Conservation (phyloP, 2,329 filamentous ascomycete genomes). For the Phyllosticta capitalensis region DNA sequence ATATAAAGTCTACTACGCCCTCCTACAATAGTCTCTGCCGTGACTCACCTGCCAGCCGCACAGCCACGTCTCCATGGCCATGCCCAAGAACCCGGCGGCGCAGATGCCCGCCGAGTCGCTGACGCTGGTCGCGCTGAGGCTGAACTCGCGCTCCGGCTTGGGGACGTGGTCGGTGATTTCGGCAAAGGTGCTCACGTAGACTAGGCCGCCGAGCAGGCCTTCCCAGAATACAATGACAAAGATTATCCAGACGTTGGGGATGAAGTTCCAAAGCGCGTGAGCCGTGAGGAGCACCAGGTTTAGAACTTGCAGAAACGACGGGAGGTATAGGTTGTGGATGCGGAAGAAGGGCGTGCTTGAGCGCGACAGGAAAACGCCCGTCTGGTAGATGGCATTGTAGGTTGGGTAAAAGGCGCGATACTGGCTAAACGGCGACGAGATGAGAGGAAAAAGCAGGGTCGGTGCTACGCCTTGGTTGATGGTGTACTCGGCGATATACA, state of each 20-base stretch:
- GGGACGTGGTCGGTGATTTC: conserved; percentile 81
- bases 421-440: conserved; percentile 64
- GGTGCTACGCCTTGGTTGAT: conserved; percentile 94
- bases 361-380: conserved; percentile 88
- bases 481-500: conserved; percentile 93
- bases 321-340: conserved; percentile 70
- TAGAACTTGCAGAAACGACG: conserved; percentile 68
- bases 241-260: conserved; percentile 78
- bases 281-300: conserved; percentile 66
- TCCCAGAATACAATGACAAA: conserved; percentile 90
- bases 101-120: conserved; percentile 89
- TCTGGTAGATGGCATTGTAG: conserved; percentile 89
- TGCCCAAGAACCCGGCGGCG: conserved; percentile 73
- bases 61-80: conserved; percentile 69
- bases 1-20: neutral
- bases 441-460: conserved; percentile 76
- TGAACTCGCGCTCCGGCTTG: conserved; percentile 76
- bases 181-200: conserved; percentile 94
- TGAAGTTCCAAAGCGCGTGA: conserved; percentile 70
- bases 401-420: conserved; percentile 88
- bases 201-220: conserved; percentile 76
- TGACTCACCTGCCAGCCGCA: conserved; percentile 78
- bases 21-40: conserved; percentile 53
- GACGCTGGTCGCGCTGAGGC: conserved; percentile 78
- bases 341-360: conserved; percentile 83